Conservation (phyloP, 352 stramenopile species). For the Phytophthora pini region DNA sequence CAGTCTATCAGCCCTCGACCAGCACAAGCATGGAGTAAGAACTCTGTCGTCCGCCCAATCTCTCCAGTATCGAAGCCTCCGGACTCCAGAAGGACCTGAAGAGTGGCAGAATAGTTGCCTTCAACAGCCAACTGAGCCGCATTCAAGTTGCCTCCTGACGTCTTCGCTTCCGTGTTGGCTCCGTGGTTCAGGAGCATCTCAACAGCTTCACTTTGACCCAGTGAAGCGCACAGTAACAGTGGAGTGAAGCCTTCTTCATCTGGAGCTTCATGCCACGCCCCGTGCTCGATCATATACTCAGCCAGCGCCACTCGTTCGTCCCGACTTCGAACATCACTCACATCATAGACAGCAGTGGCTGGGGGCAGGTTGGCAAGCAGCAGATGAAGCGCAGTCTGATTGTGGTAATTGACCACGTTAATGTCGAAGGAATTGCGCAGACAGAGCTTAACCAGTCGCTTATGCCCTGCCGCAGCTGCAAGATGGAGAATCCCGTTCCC, state of each 20-base stretch:
- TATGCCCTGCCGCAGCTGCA: constrained; percentile 67
- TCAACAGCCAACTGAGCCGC: constrained; percentile 63
- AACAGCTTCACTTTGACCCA: constrained; percentile 68
- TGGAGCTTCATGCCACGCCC: constrained; percentile 77
- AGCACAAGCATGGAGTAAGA: constrained; percentile 70
- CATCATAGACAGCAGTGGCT: constrained; percentile 1
- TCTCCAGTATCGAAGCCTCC: constrained; percentile 52
- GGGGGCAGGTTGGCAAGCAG: constrained; percentile 68
- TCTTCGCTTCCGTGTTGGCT: constrained; percentile 59
- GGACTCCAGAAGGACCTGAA: constrained; percentile 61
- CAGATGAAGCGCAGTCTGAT: constrained; percentile 75
- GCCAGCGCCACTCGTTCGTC: constrained; percentile 59
- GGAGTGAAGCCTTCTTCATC: constrained; percentile 74
- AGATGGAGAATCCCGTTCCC: constrained; percentile 81
- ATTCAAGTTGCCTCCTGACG: constrained; percentile 44
- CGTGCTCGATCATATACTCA: constrained; percentile 89
- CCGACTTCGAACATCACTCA: constrained; percentile 16
- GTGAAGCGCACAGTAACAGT: constrained; percentile 57
- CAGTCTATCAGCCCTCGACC: constrained; percentile 65
- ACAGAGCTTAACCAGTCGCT: constrained; percentile 86
- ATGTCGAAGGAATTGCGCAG: constrained; percentile 78
- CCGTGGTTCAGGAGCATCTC: constrained; percentile 77
- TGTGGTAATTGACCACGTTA: constrained; percentile 62
- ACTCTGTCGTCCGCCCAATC: constrained; percentile 47
- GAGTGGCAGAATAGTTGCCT: constrained; percentile 56